phyloP scores from a whole-genome alignment of 2,329 filamentous ascomycete genomes.

The Cercospora canescens region DNA sequence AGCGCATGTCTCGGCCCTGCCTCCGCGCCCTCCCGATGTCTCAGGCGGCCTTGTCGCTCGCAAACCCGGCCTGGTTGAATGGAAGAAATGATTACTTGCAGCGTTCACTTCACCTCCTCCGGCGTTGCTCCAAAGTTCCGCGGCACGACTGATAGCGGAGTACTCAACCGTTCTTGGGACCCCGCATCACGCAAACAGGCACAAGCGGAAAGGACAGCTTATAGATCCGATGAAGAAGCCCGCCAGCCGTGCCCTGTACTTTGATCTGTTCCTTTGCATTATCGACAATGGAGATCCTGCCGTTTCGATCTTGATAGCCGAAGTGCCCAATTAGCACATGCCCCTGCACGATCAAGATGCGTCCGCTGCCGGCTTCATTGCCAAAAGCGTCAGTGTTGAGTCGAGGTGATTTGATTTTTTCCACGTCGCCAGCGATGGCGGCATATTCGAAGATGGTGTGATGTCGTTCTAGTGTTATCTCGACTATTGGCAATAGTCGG shows the following conservation, averaged over 20 bases:
- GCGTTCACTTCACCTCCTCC: neutral
- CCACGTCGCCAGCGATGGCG: too few relatives aligned
- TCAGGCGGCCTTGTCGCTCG: neutral
- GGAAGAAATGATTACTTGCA: neutral
- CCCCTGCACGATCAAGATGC: neutral
- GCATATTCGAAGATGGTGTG: too few relatives aligned
- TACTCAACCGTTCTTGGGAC: too few relatives aligned
- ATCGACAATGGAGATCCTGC: conserved; percentile 32
- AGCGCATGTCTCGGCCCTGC: neutral
- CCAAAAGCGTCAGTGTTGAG: too few relatives aligned
- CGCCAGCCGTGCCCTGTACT: neutral
- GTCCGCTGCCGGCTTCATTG: too few relatives aligned
- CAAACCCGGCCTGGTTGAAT: neutral
- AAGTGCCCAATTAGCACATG: conserved; percentile 67
- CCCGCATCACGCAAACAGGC: too few relatives aligned
- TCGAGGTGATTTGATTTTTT: too few relatives aligned
- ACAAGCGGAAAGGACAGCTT: too few relatives aligned
- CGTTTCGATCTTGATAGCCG: conserved; percentile 24
- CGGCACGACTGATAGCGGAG: neutral
- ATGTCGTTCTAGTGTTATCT: too few relatives aligned
- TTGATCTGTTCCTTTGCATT: conserved; percentile 36
- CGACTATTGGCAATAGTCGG: too few relatives aligned
- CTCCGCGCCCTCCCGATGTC: neutral
- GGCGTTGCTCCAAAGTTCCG: neutral
- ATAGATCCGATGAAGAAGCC: conserved; percentile 5